Conservation (phyloP, 495 filamentous ascomycete genomes). For the Filosporella fistucella region DNA sequence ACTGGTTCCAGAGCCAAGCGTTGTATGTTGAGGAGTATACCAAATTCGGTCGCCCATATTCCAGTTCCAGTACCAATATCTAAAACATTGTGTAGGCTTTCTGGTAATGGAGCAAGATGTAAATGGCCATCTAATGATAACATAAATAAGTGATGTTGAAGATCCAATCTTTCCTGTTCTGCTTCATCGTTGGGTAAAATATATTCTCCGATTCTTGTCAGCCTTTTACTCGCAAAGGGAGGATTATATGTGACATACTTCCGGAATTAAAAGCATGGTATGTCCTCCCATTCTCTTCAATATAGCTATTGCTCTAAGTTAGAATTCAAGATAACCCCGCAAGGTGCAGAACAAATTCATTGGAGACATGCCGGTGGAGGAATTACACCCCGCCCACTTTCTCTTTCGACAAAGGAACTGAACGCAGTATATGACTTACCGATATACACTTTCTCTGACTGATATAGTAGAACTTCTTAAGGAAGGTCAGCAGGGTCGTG, state of each 20-base stretch:
- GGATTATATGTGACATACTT: conserved; percentile 24
- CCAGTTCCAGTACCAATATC: conserved; percentile 24
- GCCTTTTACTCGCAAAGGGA: conserved; percentile 6
- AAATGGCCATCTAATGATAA: conserved; percentile 5
- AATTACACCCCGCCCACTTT: too few species aligned
- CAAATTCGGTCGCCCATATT: conserved; percentile 53
- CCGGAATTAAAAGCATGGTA: conserved; percentile 34
- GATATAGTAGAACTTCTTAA: conserved; percentile 5
- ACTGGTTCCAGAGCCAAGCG: background rate
- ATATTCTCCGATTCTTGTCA: conserved; percentile 26
- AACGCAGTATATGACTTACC: too few species aligned
- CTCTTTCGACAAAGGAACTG: too few species aligned
- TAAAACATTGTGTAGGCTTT: conserved; percentile 14
- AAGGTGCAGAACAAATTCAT: too few species aligned
- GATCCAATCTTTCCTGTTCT: conserved; percentile 19
- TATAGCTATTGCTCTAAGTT: too few species aligned
- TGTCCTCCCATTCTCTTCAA: conserved; percentile 30
- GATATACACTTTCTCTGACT: conserved; percentile 14
- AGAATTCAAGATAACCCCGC: too few species aligned
- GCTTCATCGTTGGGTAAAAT: conserved; percentile 32
- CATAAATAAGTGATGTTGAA: conserved; percentile 36
- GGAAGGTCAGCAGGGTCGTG: background rate
- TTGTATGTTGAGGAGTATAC: conserved; percentile 9
- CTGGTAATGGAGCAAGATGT: conserved; percentile 11
- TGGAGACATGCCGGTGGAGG: too few species aligned